Evolutionary conservation across 73 alveolate species (phyloP), one percentile per base, ranked within the genome.

Genomic region (Paramecium bursaria): DNA sequence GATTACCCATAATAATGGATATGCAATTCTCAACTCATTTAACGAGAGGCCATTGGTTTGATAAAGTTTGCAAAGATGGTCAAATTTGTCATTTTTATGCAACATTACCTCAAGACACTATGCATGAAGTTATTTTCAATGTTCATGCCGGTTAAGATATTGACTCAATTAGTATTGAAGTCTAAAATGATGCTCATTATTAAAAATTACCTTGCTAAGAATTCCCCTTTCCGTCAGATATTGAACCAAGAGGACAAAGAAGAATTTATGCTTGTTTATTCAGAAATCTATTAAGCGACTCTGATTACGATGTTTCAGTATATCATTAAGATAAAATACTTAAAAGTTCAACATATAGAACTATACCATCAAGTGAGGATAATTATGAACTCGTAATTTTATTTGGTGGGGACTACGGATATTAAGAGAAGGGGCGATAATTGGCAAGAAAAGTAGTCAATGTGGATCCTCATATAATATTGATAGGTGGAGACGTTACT

Each of bases 401-500:
- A 11, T 39, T 39, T 25, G 80, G 54, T 26, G 80, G 80, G 21
- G 80, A 60, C 31, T 46, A 31, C 19, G 80, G 80, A 27, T 30
- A 30, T 3, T 30, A 31, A n/a, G 80, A 60, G 21, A 46, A 46
- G 25, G 80, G 54, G 3, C 52, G 49, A 30, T n/a, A 60, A 6
- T 30, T 60, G 3, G 46, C 39, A 3, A 1, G 21, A 47, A 46
- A 39, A 14, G 87, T 77, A 13, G 22, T 46, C 1, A 46, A 49
- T 2, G 17, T 29, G 19, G 33, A 87, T 5, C 85, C 82, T 19
- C 87, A 87, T 87, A 31, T 50, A 6, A 75, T 87, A 44, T 54
- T 77, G 23, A 57, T 87, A 15, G 92, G 92, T 21, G 92, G 92
- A 7, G 92, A 87, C 33, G 75, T 87, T 15, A 90, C 92, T 1